Base-by-base conservation (phyloP, 2,329 filamentous ascomycete species). In the Beauveria medogensis region DNA sequence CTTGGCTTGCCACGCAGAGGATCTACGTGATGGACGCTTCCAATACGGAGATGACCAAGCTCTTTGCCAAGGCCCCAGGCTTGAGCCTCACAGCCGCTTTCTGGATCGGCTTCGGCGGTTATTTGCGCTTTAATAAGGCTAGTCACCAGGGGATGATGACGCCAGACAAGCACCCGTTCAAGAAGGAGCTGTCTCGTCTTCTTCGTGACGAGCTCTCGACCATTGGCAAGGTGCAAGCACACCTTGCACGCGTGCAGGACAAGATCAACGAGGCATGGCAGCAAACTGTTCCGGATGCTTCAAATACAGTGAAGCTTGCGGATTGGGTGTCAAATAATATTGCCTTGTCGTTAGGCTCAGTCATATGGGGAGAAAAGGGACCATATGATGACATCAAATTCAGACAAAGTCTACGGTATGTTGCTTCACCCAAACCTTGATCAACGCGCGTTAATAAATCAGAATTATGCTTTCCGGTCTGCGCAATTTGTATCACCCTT, bases 71-170 rank as follows among this genome's bases (percentile, higher is more conserved):
- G 8, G 52, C 56, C 14, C 56, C 56, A 4, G 56, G 56, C 20
- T 16, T 59, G 37, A 59, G 56, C 20, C 56, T 59, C 47, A 59
- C 56, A 3, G 56, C 56, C 9, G 56, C 56, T 3, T 59, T 59
- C 26, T 59, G 56, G 56, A 26, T 59, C 24, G 56, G 56, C 16
- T 59, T 59, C 14, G 56, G 56, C 37, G 56, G 56, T n/a, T 59
- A 59, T 14, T 18, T 59, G 37, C 47, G 37, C 24, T 59, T 59
- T 26, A 59, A 59, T 47, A 59, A 59, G 56, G 56, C 56, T n/a
- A 59, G 56, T 26, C 47, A 59, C 37, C 37, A 59, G 47, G 52
- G 56, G 3, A 59, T 59, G 56, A 59, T 59, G 56, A 59, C 56
- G 6, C 56, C 56, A 3, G 56, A 59, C 24, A 59, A 59, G 56